Evolutionary conservation across 805 yeast species (phyloP).

Genomic region (Candida morakotiae): DNA sequence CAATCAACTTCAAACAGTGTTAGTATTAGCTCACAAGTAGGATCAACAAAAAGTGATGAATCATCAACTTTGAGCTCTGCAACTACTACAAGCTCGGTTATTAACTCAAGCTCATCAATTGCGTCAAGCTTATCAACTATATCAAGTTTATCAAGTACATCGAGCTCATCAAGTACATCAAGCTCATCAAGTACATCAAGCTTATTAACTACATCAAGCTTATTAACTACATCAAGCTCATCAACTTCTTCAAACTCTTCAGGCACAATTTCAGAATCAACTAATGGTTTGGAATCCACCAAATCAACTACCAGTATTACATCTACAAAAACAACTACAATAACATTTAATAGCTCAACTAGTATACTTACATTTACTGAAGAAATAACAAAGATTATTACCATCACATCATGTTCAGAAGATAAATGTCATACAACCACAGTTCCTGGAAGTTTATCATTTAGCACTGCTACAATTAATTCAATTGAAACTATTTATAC

Average conservation of each 20-base stretch:
- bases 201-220: neutral
- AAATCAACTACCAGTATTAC: neutral
- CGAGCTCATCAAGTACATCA: neutral
- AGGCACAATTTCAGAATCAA: neutral
- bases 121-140: neutral
- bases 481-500: constrained; percentile 22
- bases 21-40: too few species aligned
- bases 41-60: neutral
- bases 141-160: neutral
- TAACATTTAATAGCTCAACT: constrained; percentile 11
- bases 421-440: constrained; percentile 14
- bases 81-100: too few species aligned
- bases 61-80: neutral
- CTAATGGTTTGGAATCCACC: neutral
- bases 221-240: neutral
- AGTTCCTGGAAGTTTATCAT: constrained; percentile 21
- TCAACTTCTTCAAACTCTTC: neutral
- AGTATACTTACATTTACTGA: constrained; percentile 8
- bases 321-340: neutral
- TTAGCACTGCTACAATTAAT: constrained; percentile 18
- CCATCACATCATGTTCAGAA: constrained; percentile 6
- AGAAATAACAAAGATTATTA: constrained; percentile 16
- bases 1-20: too few species aligned
- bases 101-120: neutral
- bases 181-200: neutral